Evolutionary conservation across 768 basidiomycete species (phyloP).

Genomic region (Rhodocollybia butyracea): DNA sequence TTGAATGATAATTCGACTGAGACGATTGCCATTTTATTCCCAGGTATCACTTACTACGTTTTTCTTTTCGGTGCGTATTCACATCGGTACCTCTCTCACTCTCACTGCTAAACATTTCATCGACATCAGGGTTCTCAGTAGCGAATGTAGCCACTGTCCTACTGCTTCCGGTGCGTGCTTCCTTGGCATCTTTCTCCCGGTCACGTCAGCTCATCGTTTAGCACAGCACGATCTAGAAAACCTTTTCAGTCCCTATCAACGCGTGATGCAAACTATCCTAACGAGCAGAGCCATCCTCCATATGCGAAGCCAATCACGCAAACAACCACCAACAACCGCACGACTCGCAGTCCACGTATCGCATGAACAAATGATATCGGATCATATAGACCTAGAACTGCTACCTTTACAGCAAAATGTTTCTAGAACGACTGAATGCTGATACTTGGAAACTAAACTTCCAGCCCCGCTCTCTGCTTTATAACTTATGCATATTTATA

Average conservation of each 20-base stretch:
- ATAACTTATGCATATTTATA: too few species aligned
- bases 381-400: too few species aligned
- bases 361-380: too few species aligned
- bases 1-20: too few species aligned
- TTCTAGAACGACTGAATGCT: too few species aligned
- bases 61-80: background rate
- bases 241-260: background rate
- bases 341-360: background rate
- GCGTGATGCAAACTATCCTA: background rate
- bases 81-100: background rate
- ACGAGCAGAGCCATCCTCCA: background rate
- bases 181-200: background rate
- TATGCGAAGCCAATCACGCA: background rate
- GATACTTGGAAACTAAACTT: too few species aligned
- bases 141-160: background rate
- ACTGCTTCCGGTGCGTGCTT: background rate
- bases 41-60: slow-evolving; percentile 1
- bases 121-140: background rate
- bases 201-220: background rate
- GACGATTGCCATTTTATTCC: background rate
- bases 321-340: background rate
- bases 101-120: background rate
- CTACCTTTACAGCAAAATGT: too few species aligned
- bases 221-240: background rate
- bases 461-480: too few species aligned